A percentile compares a stretch with the other conserved stretches of the same genome.
Evolutionary conservation across 768 basidiomycete species (phyloP).

Genomic region (Suillus tomentosus): DNA sequence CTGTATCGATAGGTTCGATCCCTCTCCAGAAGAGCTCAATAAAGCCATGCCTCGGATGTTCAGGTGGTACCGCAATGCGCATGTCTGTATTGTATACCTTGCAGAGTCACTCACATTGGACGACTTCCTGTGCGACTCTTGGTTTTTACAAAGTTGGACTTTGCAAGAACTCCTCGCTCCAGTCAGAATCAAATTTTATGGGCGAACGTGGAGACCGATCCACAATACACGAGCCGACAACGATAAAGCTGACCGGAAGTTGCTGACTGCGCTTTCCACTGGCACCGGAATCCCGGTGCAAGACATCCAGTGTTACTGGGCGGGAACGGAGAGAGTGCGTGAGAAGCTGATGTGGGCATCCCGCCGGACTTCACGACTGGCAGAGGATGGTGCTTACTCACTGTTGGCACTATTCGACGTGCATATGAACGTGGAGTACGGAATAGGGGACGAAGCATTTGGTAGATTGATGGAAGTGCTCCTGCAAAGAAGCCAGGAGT

Average conservation of each 20-base stretch:
- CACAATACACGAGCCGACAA: conserved; percentile 21
- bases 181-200: conserved; percentile 25
- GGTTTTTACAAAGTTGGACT: conserved; percentile 18
- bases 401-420: conserved; percentile 23
- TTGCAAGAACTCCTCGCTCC: conserved; percentile 24
- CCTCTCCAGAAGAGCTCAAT: neutral
- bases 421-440: conserved; percentile 17
- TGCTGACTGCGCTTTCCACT: conserved; percentile 18
- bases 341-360: conserved; percentile 24
- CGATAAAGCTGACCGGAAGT: conserved; percentile 24
- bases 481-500: conserved; percentile 20
- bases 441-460: conserved; percentile 21
- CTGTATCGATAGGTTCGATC: conserved; percentile 15
- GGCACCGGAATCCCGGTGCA: conserved; percentile 17
- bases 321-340: conserved; percentile 22
- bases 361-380: conserved; percentile 11
- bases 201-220: conserved; percentile 19
- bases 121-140: conserved; percentile 15
- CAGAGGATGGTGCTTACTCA: conserved; percentile 23
- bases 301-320: conserved; percentile 24
- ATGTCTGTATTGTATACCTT: conserved; percentile 24
- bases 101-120: neutral
- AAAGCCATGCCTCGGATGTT: conserved; percentile 11
- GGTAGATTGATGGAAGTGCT: conserved; percentile 21
- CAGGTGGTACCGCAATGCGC: conserved; percentile 25